These are phyloP conservation scores for Phanerochaete sordida DNA, from an alignment of 768 basidiomycete species.

Conservation along the genomic window DNA sequence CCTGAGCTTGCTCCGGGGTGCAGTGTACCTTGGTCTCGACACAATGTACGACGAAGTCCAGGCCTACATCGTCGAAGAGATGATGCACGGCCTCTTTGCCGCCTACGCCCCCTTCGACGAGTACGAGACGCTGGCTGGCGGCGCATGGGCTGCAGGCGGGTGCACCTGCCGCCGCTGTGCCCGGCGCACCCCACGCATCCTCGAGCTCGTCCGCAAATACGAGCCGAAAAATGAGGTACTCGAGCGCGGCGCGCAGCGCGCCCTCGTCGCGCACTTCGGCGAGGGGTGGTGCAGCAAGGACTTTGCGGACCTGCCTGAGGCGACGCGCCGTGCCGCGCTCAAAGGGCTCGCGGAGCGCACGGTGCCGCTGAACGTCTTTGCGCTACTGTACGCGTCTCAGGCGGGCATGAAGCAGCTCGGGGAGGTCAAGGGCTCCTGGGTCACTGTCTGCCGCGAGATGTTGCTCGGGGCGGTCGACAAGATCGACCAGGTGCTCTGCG, in stretches of 20 bases:
- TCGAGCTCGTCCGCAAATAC: conserved; percentile 71
- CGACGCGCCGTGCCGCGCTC: conserved; percentile 63
- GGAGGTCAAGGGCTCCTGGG: conserved; percentile 64
- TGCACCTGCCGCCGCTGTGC: conserved; percentile 84
- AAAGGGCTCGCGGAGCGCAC: conserved; percentile 69
- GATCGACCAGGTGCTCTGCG: conserved; percentile 58
- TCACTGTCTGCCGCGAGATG: conserved; percentile 60
- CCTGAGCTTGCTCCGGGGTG: conserved; percentile 80
- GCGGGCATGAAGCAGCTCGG: conserved; percentile 53
- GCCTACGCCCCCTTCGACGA: conserved; percentile 74
- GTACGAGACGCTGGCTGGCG: conserved; percentile 67
- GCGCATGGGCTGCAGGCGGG: conserved; percentile 78
- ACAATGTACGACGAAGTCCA: conserved; percentile 76
- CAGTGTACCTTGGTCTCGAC: conserved; percentile 72
- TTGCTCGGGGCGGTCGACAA: conserved; percentile 54
- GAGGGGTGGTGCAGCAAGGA: conserved; percentile 85
- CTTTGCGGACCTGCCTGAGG: conserved; percentile 64
- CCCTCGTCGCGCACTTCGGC: conserved; percentile 78
- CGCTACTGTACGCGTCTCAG: conserved; percentile 64
- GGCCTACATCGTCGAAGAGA: conserved; percentile 78
- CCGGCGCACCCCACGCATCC: conserved; percentile 71
- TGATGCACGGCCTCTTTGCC: conserved; percentile 86
- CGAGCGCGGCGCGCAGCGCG: conserved; percentile 66
- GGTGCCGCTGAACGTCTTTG: conserved; percentile 60
- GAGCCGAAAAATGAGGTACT: conserved; percentile 75